Percentiles rank a stretch among this genome's conserved stretches.
These are phyloP conservation scores for Podospora fimiseda DNA, from an alignment of 495 filamentous ascomycete genomes.

Conservation along the genomic window DNA sequence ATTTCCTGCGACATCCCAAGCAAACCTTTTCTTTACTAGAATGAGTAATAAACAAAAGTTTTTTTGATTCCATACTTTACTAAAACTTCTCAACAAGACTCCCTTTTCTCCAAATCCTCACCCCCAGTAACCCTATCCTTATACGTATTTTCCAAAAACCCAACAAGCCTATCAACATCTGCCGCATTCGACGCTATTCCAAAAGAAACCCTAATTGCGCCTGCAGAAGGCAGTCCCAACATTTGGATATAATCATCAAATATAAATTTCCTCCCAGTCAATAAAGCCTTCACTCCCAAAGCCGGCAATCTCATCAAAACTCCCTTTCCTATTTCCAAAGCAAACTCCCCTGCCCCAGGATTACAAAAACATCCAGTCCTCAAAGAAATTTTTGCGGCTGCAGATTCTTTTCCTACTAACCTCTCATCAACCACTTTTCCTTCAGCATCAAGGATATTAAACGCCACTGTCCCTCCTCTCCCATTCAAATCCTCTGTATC, in stretches of 20 bases:
- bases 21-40: too few species aligned
- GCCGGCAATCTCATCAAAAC: slow-evolving; percentile 11
- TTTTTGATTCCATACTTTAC: too few species aligned
- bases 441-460: slow-evolving; percentile 44
- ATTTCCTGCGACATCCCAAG: too few species aligned
- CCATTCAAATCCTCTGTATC: slow-evolving; percentile 32
- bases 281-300: neutral
- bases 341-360: slow-evolving; percentile 42
- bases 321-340: slow-evolving; percentile 11
- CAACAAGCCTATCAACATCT: slow-evolving; percentile 28
- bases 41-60: too few species aligned
- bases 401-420: slow-evolving; percentile 37
- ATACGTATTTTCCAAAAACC: slow-evolving; percentile 25
- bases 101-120: too few species aligned
- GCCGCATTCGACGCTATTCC: slow-evolving; percentile 22
- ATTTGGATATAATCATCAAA: slow-evolving; percentile 19
- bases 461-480: slow-evolving; percentile 53
- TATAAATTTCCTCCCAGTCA: too few species aligned
- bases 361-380: slow-evolving; percentile 59
- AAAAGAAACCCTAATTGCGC: slow-evolving; percentile 29
- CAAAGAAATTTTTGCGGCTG: slow-evolving; percentile 43
- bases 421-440: slow-evolving; percentile 49
- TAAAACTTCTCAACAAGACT: too few species aligned
- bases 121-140: slow-evolving; percentile 28
- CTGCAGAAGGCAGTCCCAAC: slow-evolving; percentile 21